Conservation (phyloP, 2,329 filamentous ascomycete genomes). For the Hypomyces perniciosus region DNA sequence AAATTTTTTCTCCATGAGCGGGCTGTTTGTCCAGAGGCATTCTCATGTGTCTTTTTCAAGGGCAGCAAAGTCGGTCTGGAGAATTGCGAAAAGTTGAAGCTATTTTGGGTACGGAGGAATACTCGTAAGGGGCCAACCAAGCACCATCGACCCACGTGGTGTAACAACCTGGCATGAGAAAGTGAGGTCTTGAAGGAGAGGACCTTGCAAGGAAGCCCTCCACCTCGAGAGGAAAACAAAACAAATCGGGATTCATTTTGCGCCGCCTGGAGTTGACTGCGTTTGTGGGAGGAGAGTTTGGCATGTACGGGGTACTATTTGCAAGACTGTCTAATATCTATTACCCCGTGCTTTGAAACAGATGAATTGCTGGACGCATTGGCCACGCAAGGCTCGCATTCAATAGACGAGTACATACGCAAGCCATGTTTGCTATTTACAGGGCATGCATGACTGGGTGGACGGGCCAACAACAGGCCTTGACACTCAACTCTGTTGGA, state of each 20-base stretch:
- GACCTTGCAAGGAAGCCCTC: too few species aligned
- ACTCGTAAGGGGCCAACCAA: not conserved
- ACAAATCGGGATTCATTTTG: too few species aligned
- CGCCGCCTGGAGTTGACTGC: too few species aligned
- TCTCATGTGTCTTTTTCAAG: not conserved
- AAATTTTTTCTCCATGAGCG: not conserved
- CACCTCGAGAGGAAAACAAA: too few species aligned
- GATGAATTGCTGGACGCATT: not conserved
- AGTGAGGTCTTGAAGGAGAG: too few species aligned
- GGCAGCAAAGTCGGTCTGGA: too few species aligned
- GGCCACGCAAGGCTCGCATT: not conserved
- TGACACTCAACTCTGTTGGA: not conserved
- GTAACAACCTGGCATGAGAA: not conserved
- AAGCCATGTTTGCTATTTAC: not conserved
- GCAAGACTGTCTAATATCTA: not conserved
- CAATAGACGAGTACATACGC: too few species aligned
- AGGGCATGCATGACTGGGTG: not conserved
- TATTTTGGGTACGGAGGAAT: not conserved
- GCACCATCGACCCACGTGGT: not conserved
- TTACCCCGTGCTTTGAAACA: too few species aligned
- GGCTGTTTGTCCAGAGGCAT: not conserved
- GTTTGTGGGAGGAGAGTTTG: too few species aligned
- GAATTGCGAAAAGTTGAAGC: not conserved
- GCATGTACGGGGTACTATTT: not conserved
- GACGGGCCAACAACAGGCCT: not conserved